A percentile compares a stretch with the other conserved stretches of the same genome.
Conservation (phyloP, 139 green algal genomes). For the Bryopsis sp. region DNA sequence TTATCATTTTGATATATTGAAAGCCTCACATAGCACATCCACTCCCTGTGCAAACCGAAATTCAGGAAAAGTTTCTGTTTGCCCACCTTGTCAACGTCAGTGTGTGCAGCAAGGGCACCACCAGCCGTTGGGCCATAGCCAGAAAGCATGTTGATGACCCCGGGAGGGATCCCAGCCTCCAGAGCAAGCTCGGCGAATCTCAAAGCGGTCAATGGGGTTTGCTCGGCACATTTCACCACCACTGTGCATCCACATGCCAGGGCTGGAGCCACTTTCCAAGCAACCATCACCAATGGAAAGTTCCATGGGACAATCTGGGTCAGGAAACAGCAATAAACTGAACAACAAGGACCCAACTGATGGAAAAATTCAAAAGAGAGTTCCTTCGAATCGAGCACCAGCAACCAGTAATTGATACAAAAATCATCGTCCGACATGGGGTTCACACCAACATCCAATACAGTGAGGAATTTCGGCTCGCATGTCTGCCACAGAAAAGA, state of each 20-base stretch:
- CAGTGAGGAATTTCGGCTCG: too few species aligned
- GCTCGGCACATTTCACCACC: slow-evolving; percentile 47
- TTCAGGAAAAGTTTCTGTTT: too few species aligned
- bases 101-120: slow-evolving; percentile 36
- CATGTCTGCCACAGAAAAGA: too few species aligned
- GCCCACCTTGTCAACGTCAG: slow-evolving; percentile 59
- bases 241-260: slow-evolving; percentile 38
- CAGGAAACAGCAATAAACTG: too few species aligned
- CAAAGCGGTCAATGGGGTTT: slow-evolving; percentile 50
- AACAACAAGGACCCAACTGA: slow-evolving; percentile 22
- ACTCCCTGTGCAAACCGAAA: too few species aligned
- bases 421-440: too few species aligned
- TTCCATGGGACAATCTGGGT: slow-evolving; percentile 53
- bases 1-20: too few species aligned
- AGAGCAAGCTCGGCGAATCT: slow-evolving; percentile 47
- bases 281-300: slow-evolving; percentile 40
- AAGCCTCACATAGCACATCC: too few species aligned
- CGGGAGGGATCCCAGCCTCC: slow-evolving; percentile 56
- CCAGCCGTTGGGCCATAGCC: slow-evolving; percentile 54
- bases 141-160: slow-evolving; percentile 63
- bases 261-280: slow-evolving; percentile 52
- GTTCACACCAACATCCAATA: too few species aligned
- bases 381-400: too few species aligned
- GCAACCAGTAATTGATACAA: too few species aligned
- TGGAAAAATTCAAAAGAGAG: background rate